Percentiles rank a stretch among this genome's conserved stretches.
Conservation (phyloP, 129 eudicot species). For the Oenanthe sinensis region DNA sequence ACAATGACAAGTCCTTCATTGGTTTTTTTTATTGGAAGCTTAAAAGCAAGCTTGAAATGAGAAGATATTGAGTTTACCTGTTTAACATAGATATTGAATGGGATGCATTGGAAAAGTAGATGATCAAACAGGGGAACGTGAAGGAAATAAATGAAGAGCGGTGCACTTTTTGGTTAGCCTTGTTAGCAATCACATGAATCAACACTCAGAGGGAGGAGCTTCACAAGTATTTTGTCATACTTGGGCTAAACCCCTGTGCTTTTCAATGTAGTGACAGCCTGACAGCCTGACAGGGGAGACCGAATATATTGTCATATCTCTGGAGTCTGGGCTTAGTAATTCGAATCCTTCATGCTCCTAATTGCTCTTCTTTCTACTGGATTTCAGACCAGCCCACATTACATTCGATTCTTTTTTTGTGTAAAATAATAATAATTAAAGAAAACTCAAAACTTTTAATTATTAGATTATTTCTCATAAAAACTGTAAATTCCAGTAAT, state of each 20-base stretch:
- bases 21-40: slow-evolving; percentile 28
- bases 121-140: background rate
- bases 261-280: background rate
- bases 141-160: slow-evolving; percentile 24
- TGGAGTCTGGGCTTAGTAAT: background rate
- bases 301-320: background rate
- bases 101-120: background rate
- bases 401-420: too few relatives aligned
- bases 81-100: slow-evolving; percentile 10
- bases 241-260: background rate
- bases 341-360: background rate
- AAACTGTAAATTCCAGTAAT: too few relatives aligned
- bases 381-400: too few relatives aligned
- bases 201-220: background rate
- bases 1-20: slow-evolving; percentile 62
- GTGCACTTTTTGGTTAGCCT: slow-evolving; percentile 21
- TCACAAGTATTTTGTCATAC: slow-evolving; percentile 9
- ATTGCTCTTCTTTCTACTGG: too few relatives aligned
- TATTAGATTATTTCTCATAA: too few relatives aligned
- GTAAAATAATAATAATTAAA: too few relatives aligned
- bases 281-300: background rate
- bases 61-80: background rate
- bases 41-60: background rate
- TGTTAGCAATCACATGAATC: slow-evolving; percentile 32
- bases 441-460: too few relatives aligned